Evolutionary conservation across 805 yeast species (phyloP).

Genomic region (Saccharomyces mikatae): DNA sequence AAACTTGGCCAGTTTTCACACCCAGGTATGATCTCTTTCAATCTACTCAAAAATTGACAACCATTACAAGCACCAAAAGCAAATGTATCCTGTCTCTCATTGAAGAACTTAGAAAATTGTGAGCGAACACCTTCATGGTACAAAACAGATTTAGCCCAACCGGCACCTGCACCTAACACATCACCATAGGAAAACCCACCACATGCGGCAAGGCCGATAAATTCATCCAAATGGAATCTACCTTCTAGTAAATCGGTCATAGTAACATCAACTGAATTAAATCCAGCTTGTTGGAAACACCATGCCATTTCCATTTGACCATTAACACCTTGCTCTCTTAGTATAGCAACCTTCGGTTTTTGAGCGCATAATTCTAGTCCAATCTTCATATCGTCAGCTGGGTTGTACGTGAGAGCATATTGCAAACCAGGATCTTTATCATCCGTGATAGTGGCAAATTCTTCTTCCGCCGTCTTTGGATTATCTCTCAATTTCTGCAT

Average conservation of each 20-base stretch:
- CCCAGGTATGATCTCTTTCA: slow-evolving; percentile 80
- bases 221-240: slow-evolving; percentile 60
- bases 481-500: slow-evolving; percentile 90
- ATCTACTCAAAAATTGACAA: slow-evolving; percentile 88
- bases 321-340: slow-evolving; percentile 97
- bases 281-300: slow-evolving; percentile 92
- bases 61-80: slow-evolving; percentile 99
- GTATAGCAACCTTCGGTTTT: slow-evolving; percentile 86
- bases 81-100: slow-evolving; percentile 81
- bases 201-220: slow-evolving; percentile 94
- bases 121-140: slow-evolving; percentile 69
- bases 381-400: slow-evolving; percentile 41
- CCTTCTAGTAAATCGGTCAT: slow-evolving; percentile 87
- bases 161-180: slow-evolving; percentile 96
- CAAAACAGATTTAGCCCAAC: slow-evolving; percentile 96
- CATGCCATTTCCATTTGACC: slow-evolving; percentile 98
- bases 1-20: slow-evolving; percentile 88
- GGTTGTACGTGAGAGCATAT: slow-evolving; percentile 67
- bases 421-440: slow-evolving; percentile 85
- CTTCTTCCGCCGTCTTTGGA: slow-evolving; percentile 85
- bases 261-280: slow-evolving; percentile 88
- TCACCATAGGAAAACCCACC: slow-evolving; percentile 99
- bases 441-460: slow-evolving; percentile 64
- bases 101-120: slow-evolving; percentile 76
- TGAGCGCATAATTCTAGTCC: slow-evolving; percentile 15